Evolutionary conservation across 371 early-diverging fungal genomes (phyloP), one percentile per base, ranked within the genome.

Genomic region (Phascolomyces articulosus): DNA sequence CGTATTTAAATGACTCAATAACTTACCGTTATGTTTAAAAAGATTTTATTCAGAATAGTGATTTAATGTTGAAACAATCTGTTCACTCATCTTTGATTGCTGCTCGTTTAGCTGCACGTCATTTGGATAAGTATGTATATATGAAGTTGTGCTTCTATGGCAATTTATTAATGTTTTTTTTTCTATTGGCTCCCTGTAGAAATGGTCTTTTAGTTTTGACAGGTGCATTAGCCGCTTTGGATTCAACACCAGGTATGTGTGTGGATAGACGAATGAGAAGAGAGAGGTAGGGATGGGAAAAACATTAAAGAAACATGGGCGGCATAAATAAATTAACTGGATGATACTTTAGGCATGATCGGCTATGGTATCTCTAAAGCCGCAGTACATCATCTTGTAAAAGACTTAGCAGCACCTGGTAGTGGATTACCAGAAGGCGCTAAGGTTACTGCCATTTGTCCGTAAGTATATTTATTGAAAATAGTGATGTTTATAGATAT

Each of bases 321-420:
- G 11, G 34, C 11, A 34, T 34, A 34, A 34, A 9, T 34, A 34
- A 34, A 9, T 34, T 11, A 34, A 9, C 11, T 11, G 11, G 34
- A 6, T 44, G 44, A 23, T 44, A 28, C 53, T 20, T 27, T 49
- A 64, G 90, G 88, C 44, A 94, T 92, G 95, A 87, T 95, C 67
- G 96, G 92, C n/a, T 98, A 98, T 73, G 98, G 98, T 41, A 72
- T 96, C 69, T 94, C 96, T 63, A 98, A 98, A 77, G 94, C 96
- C 7, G 90, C 94, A 9, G 96, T 96, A 26, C 96, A 97, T 73
- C 98, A 98, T 57, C 79, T 97, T 70, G 90, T 93, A 0, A 75
- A 87, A 38, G 91, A 92, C 64, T 75, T 94, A 47, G 92, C 95
- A 40, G 86, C 85, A 16, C 72, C 81, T 13, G 86, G 83, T 29